Percentiles rank a stretch among this genome's conserved stretches.
Conservation (phyloP, 805 yeast species). For the Jamesozyma piceae region DNA sequence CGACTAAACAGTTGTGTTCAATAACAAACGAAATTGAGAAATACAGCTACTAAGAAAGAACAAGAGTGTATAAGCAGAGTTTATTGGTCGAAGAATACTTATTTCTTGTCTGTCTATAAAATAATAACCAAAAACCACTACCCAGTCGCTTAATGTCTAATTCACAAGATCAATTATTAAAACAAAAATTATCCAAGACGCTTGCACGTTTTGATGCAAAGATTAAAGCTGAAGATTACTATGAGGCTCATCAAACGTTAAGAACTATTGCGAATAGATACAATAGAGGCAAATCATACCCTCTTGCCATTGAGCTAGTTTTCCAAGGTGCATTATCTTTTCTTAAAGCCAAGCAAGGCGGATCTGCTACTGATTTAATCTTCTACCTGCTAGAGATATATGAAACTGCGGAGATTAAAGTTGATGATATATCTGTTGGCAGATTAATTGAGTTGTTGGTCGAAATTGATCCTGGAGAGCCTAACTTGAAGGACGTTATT, state of each 20-base stretch:
- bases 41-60: too few relatives aligned
- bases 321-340: conserved; percentile 63
- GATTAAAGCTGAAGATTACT: conserved; percentile 65
- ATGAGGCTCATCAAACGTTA: conserved; percentile 93
- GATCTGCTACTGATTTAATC: conserved; percentile 72
- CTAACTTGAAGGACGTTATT: conserved; percentile 56
- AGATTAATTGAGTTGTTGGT: conserved; percentile 41
- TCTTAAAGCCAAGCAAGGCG: conserved; percentile 60
- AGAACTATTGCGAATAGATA: conserved; percentile 84
- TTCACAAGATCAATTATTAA: conserved; percentile 1
- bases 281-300: conserved; percentile 55
- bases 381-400: conserved; percentile 65
- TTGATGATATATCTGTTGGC: conserved; percentile 37
- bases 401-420: conserved; percentile 38
- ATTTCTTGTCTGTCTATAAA: too few relatives aligned
- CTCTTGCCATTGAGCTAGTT: conserved; percentile 64
- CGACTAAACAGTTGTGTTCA: too few relatives aligned
- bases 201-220: conserved; percentile 56
- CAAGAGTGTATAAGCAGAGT: too few relatives aligned
- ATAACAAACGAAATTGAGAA: too few relatives aligned
- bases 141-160: too few relatives aligned
- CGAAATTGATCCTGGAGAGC: conserved; percentile 40
- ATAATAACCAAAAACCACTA: too few relatives aligned
- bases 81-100: not conserved
- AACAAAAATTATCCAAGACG: conserved; percentile 45